phyloP scores from a whole-genome alignment of 305 asterid species.

The Plantago coronopus region DNA sequence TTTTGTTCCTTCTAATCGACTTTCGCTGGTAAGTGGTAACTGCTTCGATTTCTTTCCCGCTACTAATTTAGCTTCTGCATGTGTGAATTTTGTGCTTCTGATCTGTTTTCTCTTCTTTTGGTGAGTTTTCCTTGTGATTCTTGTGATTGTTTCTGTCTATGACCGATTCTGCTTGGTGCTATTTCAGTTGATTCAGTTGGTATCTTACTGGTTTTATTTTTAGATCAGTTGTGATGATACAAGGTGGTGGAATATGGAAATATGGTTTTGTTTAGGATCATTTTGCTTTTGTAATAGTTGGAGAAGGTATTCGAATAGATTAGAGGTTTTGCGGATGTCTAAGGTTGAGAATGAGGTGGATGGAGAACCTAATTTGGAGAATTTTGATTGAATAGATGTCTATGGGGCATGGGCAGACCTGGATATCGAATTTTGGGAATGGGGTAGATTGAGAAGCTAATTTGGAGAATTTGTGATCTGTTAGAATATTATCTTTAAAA shows the following conservation, averaged over 20 bases:
- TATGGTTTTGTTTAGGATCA: slow-evolving; percentile 1
- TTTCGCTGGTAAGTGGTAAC: slow-evolving; percentile 11
- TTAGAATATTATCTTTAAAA: neutral
- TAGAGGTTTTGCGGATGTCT: neutral
- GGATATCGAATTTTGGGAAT: neutral
- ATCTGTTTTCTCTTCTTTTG: slow-evolving; percentile 8
- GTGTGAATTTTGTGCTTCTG: neutral
- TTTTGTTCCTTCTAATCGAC: slow-evolving; percentile 23
- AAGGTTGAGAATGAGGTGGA: too few species aligned
- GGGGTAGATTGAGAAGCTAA: neutral
- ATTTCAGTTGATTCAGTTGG: neutral
- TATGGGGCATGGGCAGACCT: neutral
- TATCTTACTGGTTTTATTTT: neutral
- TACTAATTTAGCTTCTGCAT: slow-evolving; percentile 18
- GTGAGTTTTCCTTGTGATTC: slow-evolving; percentile 20
- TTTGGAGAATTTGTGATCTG: neutral
- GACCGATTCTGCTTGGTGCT: neutral
- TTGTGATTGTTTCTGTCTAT: neutral
- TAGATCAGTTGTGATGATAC: neutral
- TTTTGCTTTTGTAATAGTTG: too few species aligned
- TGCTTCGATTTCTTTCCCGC: neutral
- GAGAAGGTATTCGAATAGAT: neutral
- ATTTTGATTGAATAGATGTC: neutral
- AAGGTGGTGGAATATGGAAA: neutral
- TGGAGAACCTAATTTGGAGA: too few species aligned